Conservation (phyloP, 352 stramenopile species). For the Thraustochytrium striatum region DNA sequence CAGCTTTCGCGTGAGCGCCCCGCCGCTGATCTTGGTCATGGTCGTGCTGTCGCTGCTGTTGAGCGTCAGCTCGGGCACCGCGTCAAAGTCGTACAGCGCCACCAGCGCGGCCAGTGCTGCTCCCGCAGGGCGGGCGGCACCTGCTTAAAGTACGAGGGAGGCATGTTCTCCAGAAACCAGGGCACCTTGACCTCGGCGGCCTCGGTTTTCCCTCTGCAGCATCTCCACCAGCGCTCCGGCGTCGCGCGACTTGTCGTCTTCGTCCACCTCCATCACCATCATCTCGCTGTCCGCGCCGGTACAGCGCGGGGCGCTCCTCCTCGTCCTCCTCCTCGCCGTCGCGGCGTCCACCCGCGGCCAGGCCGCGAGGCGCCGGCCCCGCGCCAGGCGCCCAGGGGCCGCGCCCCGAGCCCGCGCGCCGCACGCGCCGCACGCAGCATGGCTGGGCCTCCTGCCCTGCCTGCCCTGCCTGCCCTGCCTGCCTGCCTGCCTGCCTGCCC, state of each 20-base stretch:
- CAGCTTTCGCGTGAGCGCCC: slow-evolving; percentile 6
- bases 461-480: not conserved
- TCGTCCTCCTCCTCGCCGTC: slow-evolving; percentile 1
- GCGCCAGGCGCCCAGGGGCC: too few species aligned
- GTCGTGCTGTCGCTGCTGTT: slow-evolving; percentile 30
- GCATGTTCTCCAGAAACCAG: slow-evolving; percentile 79
- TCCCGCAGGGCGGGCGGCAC: slow-evolving; percentile 56
- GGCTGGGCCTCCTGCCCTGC: not conserved
- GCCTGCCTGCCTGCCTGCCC: not conserved
- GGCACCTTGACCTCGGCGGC: slow-evolving; percentile 42
- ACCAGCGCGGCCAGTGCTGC: slow-evolving; percentile 41
- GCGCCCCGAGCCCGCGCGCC: too few species aligned
- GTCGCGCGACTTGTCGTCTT: slow-evolving; percentile 19
- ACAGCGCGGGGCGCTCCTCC: not conserved
- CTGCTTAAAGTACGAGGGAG: slow-evolving; percentile 71
- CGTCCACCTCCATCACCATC: slow-evolving; percentile 38
- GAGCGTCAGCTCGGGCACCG: slow-evolving; percentile 36
- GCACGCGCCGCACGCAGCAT: too few species aligned
- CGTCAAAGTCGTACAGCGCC: slow-evolving; percentile 45
- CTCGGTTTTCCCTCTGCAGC: slow-evolving; percentile 38
- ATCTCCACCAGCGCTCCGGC: slow-evolving; percentile 46
- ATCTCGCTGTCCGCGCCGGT: slow-evolving; percentile 34
- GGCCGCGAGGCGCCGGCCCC: too few species aligned
- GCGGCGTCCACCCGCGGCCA: too few species aligned
- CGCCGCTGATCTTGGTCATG: slow-evolving; percentile 20